Conservation (phyloP, 805 yeast species). For the Torulaspora maleeae region DNA sequence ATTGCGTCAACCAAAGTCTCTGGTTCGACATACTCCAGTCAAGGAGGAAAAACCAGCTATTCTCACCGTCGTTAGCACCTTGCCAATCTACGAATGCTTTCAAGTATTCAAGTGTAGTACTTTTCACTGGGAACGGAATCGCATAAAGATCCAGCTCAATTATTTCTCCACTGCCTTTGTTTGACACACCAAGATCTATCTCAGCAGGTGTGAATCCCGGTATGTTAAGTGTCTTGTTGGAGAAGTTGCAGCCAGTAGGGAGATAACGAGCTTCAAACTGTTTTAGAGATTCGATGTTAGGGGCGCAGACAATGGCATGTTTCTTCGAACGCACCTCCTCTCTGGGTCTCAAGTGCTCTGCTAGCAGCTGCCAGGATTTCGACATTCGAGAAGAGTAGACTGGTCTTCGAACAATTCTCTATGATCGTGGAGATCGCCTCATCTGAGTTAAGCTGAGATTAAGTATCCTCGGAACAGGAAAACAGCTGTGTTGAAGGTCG, state of each 20-base stretch:
- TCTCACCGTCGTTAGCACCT: background rate
- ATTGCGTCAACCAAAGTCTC: slow-evolving; percentile 21
- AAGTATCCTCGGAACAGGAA: no score
- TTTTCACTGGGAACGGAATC: slow-evolving; percentile 3
- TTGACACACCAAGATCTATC: background rate
- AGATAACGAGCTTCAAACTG: slow-evolving; percentile 10
- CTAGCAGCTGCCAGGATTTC: slow-evolving; percentile 4
- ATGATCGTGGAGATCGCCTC: no score
- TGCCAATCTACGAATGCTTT: slow-evolving; percentile 5
- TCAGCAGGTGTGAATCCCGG: slow-evolving; percentile 4
- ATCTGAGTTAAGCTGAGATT: no score
- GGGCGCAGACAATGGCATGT: slow-evolving; percentile 7
- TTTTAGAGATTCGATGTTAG: slow-evolving; percentile 7
- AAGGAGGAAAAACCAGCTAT: slow-evolving; percentile 17
- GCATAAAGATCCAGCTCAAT: slow-evolving; percentile 5
- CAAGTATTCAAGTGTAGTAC: background rate
- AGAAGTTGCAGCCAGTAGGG: slow-evolving; percentile 3
- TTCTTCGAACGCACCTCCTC: background rate
- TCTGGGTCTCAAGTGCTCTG: background rate
- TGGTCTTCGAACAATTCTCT: background rate
- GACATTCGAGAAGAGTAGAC: background rate
- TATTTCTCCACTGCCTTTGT: background rate
- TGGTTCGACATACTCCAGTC: slow-evolving; percentile 26
- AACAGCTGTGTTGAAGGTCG: no score
- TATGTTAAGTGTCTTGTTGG: slow-evolving; percentile 6